Percentiles rank a stretch among this genome's conserved stretches.
phyloP scores from a whole-genome alignment of 2,329 filamentous ascomycete species.

The Xylaria multiplex region DNA sequence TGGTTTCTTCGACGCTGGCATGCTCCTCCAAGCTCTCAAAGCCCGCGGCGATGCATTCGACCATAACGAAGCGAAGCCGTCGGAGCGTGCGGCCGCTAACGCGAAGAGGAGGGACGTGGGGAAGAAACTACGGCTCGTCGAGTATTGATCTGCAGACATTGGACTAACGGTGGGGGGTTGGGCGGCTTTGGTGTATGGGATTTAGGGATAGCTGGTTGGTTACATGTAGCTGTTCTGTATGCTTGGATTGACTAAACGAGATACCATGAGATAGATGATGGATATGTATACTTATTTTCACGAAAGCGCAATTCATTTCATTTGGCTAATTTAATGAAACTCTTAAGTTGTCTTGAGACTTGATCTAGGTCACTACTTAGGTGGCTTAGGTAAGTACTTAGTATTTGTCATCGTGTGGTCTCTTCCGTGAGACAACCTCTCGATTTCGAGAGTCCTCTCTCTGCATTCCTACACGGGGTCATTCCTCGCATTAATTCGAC shows the following conservation, averaged over 20 bases:
- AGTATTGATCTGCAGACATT: constrained; percentile 62
- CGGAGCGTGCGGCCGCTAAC: constrained; percentile 68
- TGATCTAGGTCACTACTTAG: too few species aligned
- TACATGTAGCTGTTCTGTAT: constrained; percentile 14
- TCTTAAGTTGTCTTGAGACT: too few species aligned
- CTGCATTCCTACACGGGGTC: too few species aligned
- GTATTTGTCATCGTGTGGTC: too few species aligned
- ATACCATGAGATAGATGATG: constrained; percentile 29
- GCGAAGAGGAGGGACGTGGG: constrained; percentile 74
- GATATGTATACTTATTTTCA: constrained; percentile 10
- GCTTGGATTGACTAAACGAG: constrained; percentile 21
- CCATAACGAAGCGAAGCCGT: constrained; percentile 61
- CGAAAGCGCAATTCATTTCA: background rate
- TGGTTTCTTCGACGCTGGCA: constrained; percentile 96
- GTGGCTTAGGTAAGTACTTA: too few species aligned
- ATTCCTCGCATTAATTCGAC: too few species aligned
- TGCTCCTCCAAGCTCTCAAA: constrained; percentile 89
- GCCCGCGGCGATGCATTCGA: constrained; percentile 69
- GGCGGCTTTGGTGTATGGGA: background rate
- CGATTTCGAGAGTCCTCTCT: too few species aligned
- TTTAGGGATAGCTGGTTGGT: background rate
- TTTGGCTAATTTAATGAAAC: background rate
- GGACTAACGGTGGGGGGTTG: background rate
- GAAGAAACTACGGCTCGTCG: constrained; percentile 75
- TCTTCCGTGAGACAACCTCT: too few species aligned